Evolutionary conservation across 768 basidiomycete genomes (phyloP), one percentile per base, ranked within the genome.

Genomic region (Suillus bovinus): DNA sequence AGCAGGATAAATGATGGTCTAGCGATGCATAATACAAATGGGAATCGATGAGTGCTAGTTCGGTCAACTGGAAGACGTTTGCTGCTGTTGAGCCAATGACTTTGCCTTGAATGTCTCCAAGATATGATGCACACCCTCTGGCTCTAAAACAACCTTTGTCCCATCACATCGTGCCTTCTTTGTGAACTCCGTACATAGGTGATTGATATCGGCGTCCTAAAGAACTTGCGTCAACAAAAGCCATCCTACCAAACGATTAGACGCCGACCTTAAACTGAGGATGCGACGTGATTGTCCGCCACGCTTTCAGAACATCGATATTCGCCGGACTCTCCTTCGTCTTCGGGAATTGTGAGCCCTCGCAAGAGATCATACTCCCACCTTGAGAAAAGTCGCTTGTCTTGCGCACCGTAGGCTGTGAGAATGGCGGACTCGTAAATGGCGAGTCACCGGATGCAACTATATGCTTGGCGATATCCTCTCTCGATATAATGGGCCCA

Each of bases 111-210:
- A 75, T 54, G 68, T 75, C 66, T 82, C 79, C 63, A 84, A 74
- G 55, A 83, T 72, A 44, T 78, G 75, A 58, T 72, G 74, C 62
- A 82, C 77, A 41, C 79, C 74, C 62, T 78, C 73, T 7, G 81
- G 80, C 63, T 84, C 90, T 54, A 94, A 74, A 22, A 93, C 92
- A 42, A 93, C 89, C 77, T 90, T 91, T 31, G 86, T 86, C 41
- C 93, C 93, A 63, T 93, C 92, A 69, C 93, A 94, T 50, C 85
- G 82, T 53, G 93, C 93, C 77, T 94, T 94, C 70, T 75, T 83
- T 52, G 90, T 83, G 70, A 94, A 92, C 74, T 93, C 89, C 8
- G 84, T 68, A 70, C 93, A 94, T 27, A 94, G 78, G 54, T 89
- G 82, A 67, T 89, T 91, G 61, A 94, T 86, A 69, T 94, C 93